Conservation (phyloP, 177 flowering plant species). For the Telopea speciosissima region DNA sequence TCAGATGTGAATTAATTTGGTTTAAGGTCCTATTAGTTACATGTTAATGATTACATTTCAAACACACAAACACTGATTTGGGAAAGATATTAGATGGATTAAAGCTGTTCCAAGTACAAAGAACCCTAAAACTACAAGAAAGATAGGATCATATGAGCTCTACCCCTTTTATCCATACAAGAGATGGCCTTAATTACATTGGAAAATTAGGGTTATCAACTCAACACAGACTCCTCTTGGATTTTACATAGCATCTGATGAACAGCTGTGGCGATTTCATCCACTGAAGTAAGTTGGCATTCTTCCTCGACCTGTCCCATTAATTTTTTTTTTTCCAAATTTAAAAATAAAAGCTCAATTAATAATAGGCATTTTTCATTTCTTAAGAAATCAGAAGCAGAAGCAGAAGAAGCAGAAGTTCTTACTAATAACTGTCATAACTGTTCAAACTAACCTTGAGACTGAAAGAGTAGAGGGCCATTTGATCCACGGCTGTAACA, state of each 20-base stretch:
- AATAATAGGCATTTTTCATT: background rate
- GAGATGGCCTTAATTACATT: background rate
- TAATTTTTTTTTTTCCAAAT: background rate
- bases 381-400: too few species aligned
- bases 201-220: constrained; percentile 7
- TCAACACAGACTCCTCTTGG: constrained; percentile 35
- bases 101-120: constrained; percentile 10
- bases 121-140: constrained; percentile 4
- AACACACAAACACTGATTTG: too few species aligned
- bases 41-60: background rate
- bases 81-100: background rate
- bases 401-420: too few species aligned
- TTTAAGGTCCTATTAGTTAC: too few species aligned
- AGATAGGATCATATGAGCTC: constrained; percentile 4
- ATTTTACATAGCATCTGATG: constrained; percentile 46
- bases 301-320: constrained; percentile 54
- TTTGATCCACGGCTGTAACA: constrained; percentile 57
- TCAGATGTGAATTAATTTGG: too few species aligned
- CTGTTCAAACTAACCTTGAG: constrained; percentile 49
- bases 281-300: constrained; percentile 40
- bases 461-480: constrained; percentile 74
- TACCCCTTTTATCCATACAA: constrained; percentile 7
- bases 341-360: background rate
- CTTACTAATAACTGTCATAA: background rate
- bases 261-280: constrained; percentile 64